A percentile compares a stretch with the other conserved stretches of the same genome.
Evolutionary conservation across 306 rosid genomes (phyloP).

Genomic region (Datisca glomerata): DNA sequence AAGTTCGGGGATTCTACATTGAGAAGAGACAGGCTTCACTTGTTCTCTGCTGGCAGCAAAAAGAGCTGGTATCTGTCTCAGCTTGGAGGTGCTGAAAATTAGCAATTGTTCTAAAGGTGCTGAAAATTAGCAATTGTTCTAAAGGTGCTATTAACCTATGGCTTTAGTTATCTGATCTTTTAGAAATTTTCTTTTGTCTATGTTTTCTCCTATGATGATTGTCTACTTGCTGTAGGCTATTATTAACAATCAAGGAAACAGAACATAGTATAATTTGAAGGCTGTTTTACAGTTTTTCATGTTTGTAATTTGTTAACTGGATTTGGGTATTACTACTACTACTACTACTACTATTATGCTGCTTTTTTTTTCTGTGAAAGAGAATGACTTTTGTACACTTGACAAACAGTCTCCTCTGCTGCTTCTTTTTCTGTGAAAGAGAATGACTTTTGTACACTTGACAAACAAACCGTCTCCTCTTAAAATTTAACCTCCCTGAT

Average conservation of each 20-base stretch:
- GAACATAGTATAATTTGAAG: slow-evolving; percentile 38
- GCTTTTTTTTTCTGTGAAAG: too few species aligned
- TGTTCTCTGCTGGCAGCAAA: slow-evolving; percentile 72
- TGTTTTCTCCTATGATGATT: slow-evolving; percentile 47
- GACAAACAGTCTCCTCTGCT: too few species aligned
- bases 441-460: too few species aligned
- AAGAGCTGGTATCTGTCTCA: slow-evolving; percentile 63
- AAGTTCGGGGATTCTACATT: slow-evolving; percentile 58
- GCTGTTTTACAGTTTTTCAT: slow-evolving; percentile 24
- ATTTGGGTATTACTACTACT: slow-evolving; percentile 15
- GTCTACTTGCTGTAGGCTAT: slow-evolving; percentile 53
- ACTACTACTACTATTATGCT: neutral
- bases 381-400: too few species aligned
- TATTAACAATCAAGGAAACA: slow-evolving; percentile 43
- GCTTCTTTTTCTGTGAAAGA: too few species aligned
- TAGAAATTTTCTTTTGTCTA: slow-evolving; percentile 21
- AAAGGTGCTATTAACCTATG: slow-evolving; percentile 35
- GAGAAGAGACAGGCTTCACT: slow-evolving; percentile 70
- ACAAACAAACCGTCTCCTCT: too few species aligned
- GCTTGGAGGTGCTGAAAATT: slow-evolving; percentile 62
- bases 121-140: slow-evolving; percentile 12
- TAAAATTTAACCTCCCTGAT: too few species aligned
- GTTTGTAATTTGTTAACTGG: slow-evolving; percentile 14
- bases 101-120: slow-evolving; percentile 42
- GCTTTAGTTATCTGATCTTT: slow-evolving; percentile 25